A percentile compares a stretch with the other conserved stretches of the same genome.
These are phyloP conservation scores for Acer negundo DNA, from an alignment of 345 rosid genomes.

Conservation along the genomic window DNA sequence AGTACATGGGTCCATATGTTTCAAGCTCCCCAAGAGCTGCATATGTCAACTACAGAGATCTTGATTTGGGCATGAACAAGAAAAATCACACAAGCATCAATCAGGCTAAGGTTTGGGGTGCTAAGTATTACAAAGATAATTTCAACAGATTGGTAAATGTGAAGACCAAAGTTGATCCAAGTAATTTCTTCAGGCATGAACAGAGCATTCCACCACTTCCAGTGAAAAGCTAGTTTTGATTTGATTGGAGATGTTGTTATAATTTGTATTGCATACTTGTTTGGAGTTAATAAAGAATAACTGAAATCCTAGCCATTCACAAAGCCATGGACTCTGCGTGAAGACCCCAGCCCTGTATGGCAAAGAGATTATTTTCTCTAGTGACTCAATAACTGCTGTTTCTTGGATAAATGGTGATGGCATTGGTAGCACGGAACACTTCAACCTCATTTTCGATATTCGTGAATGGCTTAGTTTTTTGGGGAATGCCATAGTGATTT, in stretches of 20 bases:
- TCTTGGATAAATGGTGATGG: too few species aligned
- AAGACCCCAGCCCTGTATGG: too few species aligned
- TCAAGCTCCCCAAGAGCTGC: constrained; percentile 27
- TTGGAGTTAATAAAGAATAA: too few species aligned
- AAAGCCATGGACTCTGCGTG: too few species aligned
- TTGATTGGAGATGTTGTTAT: neutral
- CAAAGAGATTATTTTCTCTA: too few species aligned
- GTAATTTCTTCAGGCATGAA: constrained; percentile 22
- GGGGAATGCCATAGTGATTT: too few species aligned
- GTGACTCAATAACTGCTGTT: too few species aligned
- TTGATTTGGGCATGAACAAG: constrained; percentile 3
- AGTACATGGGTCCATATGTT: constrained; percentile 28
- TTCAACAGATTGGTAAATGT: constrained; percentile 18
- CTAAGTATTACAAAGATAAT: constrained; percentile 17
- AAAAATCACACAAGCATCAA: neutral
- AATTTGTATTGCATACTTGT: neutral
- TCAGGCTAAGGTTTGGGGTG: constrained; percentile 15
- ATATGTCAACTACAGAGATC: constrained; percentile 33
- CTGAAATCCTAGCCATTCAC: too few species aligned
- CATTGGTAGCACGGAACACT: too few species aligned
- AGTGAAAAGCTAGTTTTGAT: neutral
- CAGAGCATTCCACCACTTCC: constrained; percentile 25
- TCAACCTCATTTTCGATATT: too few species aligned
- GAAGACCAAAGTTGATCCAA: constrained; percentile 22
- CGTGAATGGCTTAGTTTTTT: too few species aligned